A percentile compares a stretch with the other conserved stretches of the same genome.
Conservation (phyloP, 2,329 filamentous ascomycete species). For the Epichloe coenophiala region DNA sequence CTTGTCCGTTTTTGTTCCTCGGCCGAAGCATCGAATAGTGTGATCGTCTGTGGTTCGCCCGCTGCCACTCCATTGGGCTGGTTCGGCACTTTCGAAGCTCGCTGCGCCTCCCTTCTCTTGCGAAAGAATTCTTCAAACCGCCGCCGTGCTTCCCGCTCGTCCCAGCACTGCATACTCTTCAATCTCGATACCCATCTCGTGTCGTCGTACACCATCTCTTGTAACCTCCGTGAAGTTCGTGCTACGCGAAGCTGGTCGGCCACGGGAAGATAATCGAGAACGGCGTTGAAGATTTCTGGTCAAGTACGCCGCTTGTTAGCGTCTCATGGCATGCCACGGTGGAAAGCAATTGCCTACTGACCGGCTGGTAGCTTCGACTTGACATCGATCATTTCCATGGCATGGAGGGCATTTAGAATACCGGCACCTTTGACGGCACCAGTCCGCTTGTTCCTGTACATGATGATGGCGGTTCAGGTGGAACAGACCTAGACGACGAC, state of each 20-base stretch:
- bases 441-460: slow-evolving; percentile 31
- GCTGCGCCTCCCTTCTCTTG: slow-evolving; percentile 38
- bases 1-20: slow-evolving; percentile 48
- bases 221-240: slow-evolving; percentile 69
- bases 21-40: slow-evolving; percentile 58
- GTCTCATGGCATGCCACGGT: neutral
- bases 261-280: slow-evolving; percentile 80
- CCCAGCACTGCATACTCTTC: slow-evolving; percentile 82
- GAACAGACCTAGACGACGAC: neutral
- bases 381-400: slow-evolving; percentile 64
- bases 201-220: slow-evolving; percentile 98
- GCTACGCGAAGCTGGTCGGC: slow-evolving; percentile 78
- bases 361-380: slow-evolving; percentile 74
- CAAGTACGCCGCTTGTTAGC: neutral
- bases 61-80: slow-evolving; percentile 8
- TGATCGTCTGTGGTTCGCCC: slow-evolving; percentile 24
- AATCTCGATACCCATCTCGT: slow-evolving; percentile 83
- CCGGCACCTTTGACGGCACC: slow-evolving; percentile 28
- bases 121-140: slow-evolving; percentile 61
- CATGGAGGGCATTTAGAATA: slow-evolving; percentile 65
- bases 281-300: slow-evolving; percentile 70
- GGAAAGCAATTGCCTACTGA: slow-evolving; percentile 21
- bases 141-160: slow-evolving; percentile 71
- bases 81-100: slow-evolving; percentile 10
- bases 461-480: slow-evolving; percentile 9